phyloP scores from a whole-genome alignment of 2,329 filamentous ascomycete species.

The Colletotrichum noveboracense region DNA sequence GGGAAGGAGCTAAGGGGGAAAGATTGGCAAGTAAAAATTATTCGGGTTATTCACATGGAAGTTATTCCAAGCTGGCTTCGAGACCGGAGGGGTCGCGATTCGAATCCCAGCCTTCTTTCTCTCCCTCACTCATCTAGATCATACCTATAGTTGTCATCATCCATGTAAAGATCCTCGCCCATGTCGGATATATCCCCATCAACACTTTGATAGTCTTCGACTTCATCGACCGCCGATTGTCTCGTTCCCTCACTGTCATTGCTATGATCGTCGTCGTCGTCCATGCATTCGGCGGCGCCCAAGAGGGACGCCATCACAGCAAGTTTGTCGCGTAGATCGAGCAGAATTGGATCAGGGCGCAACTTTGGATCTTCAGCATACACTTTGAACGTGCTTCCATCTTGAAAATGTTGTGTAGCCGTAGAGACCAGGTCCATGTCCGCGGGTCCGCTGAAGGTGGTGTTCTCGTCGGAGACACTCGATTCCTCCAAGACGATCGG shows the following conservation, averaged over 20 bases:
- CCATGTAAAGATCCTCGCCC: neutral
- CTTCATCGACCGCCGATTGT: neutral
- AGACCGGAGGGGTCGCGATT: neutral
- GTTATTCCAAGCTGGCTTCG: fast-evolving
- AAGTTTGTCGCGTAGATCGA: neutral
- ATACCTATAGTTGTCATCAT: neutral
- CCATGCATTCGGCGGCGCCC: neutral
- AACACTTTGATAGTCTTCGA: neutral
- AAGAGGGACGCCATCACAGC: neutral
- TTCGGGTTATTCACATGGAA: neutral
- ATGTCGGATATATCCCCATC: neutral
- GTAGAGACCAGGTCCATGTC: neutral
- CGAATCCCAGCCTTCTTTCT: neutral
- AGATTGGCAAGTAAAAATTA: fast-evolving
- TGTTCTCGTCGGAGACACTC: too few species aligned
- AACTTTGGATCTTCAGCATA: neutral
- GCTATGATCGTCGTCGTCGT: neutral
- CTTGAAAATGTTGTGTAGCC: neutral
- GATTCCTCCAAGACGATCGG: too few species aligned
- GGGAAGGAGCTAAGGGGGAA: neutral
- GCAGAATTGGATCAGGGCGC: neutral
- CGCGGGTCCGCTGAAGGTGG: too few species aligned
- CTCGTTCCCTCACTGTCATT: neutral
- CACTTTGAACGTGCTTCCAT: neutral
- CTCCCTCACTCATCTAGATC: neutral